Base-by-base conservation (phyloP, 495 filamentous ascomycete genomes). In the Amorphotheca resinae region DNA sequence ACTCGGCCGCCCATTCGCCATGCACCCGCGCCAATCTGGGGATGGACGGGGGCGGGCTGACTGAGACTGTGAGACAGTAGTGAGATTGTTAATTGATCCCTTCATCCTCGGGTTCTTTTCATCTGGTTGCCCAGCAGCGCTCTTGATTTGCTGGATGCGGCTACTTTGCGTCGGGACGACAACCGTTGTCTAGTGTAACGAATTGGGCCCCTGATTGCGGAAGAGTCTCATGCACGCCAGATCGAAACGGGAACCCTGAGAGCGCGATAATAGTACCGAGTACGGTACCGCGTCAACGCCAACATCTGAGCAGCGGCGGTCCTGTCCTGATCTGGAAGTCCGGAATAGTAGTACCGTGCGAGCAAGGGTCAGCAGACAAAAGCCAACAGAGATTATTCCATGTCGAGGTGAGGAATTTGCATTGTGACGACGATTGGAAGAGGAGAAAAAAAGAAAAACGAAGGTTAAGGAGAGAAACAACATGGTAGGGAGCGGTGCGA, bases 51-150 rank as follows among this genome's bases (percentile, higher is more conserved):
- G 40, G 33, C 11, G 25, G 25, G 25, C 25, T 28, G 25, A 28
- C 25, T 28, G 25, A 11, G 25, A 5, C 25, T 28, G 25, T 28
- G 11, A 28, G 14, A 32, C 32, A 25, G 40, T 36, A 11, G 25
- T 28, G 11, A 28, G 11, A 5, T 28, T 28, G 5, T 42, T 41
- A n/a, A n/a, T n/a, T n/a, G n/a, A n/a, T 45, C 44, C 47, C 41
- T 52, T 47, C 38, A 51, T 31, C 39, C 22, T 38, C 33, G 41
- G 45, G n/a, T n/a, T 21, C 33, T 45, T 33, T 42, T 39, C 50
- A 48, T 48, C 45, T 48, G 50, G 47, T 39, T 34, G 38, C 36
- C 22, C n/a, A 43, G 14, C 6, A 33, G 22, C 20, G 16, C 18
- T 2, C 15, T 16, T 44, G 31, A 51, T 51, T 46, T 45, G 42